Conservation (phyloP, 1,284 basidiomycete species). For the Ceratobasidium sp. region DNA sequence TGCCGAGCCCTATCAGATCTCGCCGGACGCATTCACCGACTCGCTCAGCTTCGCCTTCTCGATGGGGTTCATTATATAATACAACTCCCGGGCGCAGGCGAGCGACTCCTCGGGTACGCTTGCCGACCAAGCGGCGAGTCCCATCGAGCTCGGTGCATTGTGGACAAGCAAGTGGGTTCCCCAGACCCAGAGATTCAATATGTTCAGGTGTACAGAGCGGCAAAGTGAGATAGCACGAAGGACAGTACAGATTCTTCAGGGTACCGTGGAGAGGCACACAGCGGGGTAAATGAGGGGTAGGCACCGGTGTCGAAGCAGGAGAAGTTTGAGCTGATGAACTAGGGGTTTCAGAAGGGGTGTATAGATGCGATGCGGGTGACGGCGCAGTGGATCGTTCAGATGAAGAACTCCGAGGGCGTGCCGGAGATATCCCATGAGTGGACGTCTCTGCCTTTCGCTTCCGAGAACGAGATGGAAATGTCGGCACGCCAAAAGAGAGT, state of each 20-base stretch:
- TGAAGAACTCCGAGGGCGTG: conserved; percentile 11
- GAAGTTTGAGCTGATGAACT: conserved; percentile 20
- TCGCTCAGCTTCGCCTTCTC: conserved; percentile 71
- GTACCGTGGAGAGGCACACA: conserved; percentile 92
- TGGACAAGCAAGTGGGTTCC: conserved; percentile 77
- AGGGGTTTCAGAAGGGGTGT: conserved; percentile 4
- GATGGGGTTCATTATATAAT: conserved; percentile 87
- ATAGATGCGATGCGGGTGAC: background rate
- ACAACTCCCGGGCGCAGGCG: conserved; percentile 85
- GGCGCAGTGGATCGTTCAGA: conserved; percentile 12
- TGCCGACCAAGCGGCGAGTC: conserved; percentile 73
- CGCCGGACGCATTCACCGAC: conserved; percentile 76
- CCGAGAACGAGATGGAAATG: conserved; percentile 32
- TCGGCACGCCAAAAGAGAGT: conserved; percentile 75
- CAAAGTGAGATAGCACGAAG: conserved; percentile 74
- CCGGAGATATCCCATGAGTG: background rate
- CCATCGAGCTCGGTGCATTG: conserved; percentile 73
- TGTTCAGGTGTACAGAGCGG: conserved; percentile 62
- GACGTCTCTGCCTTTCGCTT: conserved; percentile 36
- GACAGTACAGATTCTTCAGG: conserved; percentile 78
- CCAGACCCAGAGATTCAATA: conserved; percentile 59
- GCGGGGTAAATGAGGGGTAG: conserved; percentile 55
- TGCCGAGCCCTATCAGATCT: conserved; percentile 67
- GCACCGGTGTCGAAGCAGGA: conserved; percentile 36
- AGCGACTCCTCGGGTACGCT: conserved; percentile 81